phyloP scores from a whole-genome alignment of 345 rosid genomes.

The Physaria fendleri region DNA sequence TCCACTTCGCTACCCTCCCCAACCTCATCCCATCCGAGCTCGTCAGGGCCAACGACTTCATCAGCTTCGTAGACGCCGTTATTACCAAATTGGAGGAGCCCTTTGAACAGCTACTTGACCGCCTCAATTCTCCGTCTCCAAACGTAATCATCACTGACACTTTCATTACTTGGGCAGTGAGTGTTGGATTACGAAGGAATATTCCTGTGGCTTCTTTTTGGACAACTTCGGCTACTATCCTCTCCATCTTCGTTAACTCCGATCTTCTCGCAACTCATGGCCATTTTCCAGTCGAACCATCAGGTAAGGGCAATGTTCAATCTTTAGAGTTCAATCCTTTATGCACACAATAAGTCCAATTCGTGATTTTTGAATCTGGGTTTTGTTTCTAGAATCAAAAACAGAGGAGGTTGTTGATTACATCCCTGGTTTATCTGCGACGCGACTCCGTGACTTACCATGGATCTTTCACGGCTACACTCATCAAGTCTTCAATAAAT shows the following conservation, averaged over 20 bases:
- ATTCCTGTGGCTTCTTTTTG: slow-evolving; percentile 47
- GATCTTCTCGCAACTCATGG: slow-evolving; percentile 22
- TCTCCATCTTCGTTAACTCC: slow-evolving; percentile 26
- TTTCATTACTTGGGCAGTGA: slow-evolving; percentile 26
- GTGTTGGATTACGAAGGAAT: slow-evolving; percentile 30
- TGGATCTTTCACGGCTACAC: slow-evolving; percentile 23
- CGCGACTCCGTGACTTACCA: slow-evolving; percentile 25
- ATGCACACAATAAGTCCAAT: neutral
- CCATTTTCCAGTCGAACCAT: slow-evolving; percentile 22
- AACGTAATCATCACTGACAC: slow-evolving; percentile 28
- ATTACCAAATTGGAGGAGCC: slow-evolving; percentile 29
- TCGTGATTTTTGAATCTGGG: neutral
- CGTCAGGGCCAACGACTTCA: slow-evolving; percentile 22
- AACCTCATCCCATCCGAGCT: slow-evolving; percentile 26
- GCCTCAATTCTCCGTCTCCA: slow-evolving; percentile 18
- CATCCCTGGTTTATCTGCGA: slow-evolving; percentile 37
- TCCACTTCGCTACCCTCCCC: slow-evolving; percentile 29
- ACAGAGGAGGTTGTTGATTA: slow-evolving; percentile 32
- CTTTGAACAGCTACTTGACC: slow-evolving; percentile 32
- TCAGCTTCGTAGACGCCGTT: slow-evolving; percentile 24
- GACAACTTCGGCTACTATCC: slow-evolving; percentile 31
- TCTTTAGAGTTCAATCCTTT: neutral
- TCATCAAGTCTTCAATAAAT: slow-evolving; percentile 6
- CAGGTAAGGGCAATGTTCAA: slow-evolving; percentile 22
- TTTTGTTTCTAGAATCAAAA: slow-evolving; percentile 7